Conservation (phyloP, 305 asterid genomes). For the Plantago lanceolata region DNA sequence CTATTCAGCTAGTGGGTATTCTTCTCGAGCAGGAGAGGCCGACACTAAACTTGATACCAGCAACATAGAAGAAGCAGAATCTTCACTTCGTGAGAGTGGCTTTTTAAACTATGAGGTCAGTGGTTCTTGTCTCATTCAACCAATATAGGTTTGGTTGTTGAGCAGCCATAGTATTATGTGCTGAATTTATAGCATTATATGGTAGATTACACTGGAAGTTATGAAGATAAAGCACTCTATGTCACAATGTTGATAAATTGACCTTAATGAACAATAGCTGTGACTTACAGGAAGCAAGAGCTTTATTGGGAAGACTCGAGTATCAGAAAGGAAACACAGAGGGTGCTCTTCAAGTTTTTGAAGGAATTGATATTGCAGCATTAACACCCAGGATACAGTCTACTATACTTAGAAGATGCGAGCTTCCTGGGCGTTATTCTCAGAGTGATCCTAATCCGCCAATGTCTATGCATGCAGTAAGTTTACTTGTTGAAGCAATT, state of each 20-base stretch:
- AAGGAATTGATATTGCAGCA: constrained; percentile 80
- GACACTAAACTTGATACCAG: constrained; percentile 63
- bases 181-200: background rate
- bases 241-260: background rate
- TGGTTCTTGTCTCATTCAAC: constrained; percentile 10
- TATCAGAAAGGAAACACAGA: constrained; percentile 86
- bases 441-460: constrained; percentile 51
- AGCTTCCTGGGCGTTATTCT: constrained; percentile 62
- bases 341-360: constrained; percentile 87
- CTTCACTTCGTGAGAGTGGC: constrained; percentile 90
- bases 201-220: background rate
- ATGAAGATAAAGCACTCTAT: background rate
- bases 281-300: constrained; percentile 76
- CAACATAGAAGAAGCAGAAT: constrained; percentile 93
- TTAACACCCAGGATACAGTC: constrained; percentile 64
- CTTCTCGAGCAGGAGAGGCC: constrained; percentile 71
- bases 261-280: constrained; percentile 10
- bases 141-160: background rate
- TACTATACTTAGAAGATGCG: constrained; percentile 54
- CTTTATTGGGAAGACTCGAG: constrained; percentile 86
- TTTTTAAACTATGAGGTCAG: constrained; percentile 80
- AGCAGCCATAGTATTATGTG: background rate
- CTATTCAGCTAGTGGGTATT: constrained; percentile 85
- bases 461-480: constrained; percentile 67
- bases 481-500: constrained; percentile 73